Base-by-base conservation (phyloP, 2,329 filamentous ascomycete genomes). In the Cercospora canescens region DNA sequence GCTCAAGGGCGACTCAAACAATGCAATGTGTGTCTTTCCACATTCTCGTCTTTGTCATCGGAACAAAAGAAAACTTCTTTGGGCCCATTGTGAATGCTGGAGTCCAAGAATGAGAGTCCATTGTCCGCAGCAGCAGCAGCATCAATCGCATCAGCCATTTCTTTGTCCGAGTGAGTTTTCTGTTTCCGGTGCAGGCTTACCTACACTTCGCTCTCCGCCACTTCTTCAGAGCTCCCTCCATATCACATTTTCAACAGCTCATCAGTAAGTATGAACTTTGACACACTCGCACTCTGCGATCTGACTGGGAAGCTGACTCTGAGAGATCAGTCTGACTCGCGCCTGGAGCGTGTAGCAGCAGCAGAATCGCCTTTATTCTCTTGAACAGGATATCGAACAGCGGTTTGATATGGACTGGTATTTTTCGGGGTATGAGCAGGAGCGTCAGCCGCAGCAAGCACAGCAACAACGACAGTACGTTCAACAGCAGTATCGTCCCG, bases 341-440 rank as follows among this genome's bases (percentile, higher is more conserved):
- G 48, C 60, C 60, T 52, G 48, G 60, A 54, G 59, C 59, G 59
- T 61, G 59, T 2, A 62, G 59, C 18, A 28, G 34, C 32, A 16
- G 14, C 2, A 35, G 24, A 16, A 34, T 54, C 60, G 9, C 18
- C 24, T 16, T n/a, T 62, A 55, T 39, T 62, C 60, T 35, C 35
- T 62, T 4, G 60, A 55, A 6, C 12, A 52, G 21, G 60, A 50
- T 3, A 16, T 28, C 12, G 57, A 60, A 32, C n/a, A 9, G 16
- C 12, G 39, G 12, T 60, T 18, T 24, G 35, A 28, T 54, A 62
- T 56, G 52, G 32, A 56, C 28, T 52, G 45, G 45, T 52, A 52
- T 30, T 52, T n/a, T 30, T 52, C 45, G 14, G 45, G 24, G 3
- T 52, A 52, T 52, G 45, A 28, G 6, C n/a, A 30, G 16, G 14